phyloP scores from a whole-genome alignment of 1,284 basidiomycete species.

The Vanrija sp. region DNA sequence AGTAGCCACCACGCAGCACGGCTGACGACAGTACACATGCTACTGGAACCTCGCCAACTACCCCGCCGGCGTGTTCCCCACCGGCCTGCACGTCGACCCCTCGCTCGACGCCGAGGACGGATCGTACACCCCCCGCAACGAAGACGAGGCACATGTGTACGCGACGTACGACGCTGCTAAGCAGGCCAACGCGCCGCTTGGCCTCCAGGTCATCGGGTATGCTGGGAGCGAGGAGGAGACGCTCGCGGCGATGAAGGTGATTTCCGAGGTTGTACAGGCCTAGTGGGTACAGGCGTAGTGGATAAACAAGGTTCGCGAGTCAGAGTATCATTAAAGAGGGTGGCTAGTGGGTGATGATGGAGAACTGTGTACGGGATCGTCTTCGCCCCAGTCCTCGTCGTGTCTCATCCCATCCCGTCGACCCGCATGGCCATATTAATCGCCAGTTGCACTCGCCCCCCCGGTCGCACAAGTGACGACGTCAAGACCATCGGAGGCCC shows the following conservation, averaged over 20 bases:
- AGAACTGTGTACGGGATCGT: too few relatives aligned
- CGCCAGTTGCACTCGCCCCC: too few relatives aligned
- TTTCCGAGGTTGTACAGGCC: neutral
- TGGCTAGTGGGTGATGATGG: too few relatives aligned
- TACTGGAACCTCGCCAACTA: conserved; percentile 69
- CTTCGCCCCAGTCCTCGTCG: too few relatives aligned
- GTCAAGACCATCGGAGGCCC: too few relatives aligned
- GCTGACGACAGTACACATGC: conserved; percentile 55
- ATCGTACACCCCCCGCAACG: conserved; percentile 52
- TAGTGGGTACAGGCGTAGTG: too few relatives aligned
- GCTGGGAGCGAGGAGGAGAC: conserved; percentile 13
- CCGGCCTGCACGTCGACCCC: conserved; percentile 56
- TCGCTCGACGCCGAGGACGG: conserved; percentile 34
- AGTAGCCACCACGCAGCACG: neutral
- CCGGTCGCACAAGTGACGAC: too few relatives aligned
- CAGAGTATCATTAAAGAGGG: too few relatives aligned
- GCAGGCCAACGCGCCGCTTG: conserved; percentile 3
- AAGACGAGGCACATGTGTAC: conserved; percentile 42
- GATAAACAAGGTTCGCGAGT: too few relatives aligned
- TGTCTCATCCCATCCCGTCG: too few relatives aligned
- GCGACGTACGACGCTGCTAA: conserved; percentile 15
- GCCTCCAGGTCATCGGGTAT: conserved; percentile 16
- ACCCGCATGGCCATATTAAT: too few relatives aligned
- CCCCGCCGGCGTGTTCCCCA: conserved; percentile 64
- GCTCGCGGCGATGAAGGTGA: conserved; percentile 1